Evolutionary conservation across 2,329 filamentous ascomycete species (phyloP), one percentile per base, ranked within the genome.

Genomic region (Xylariaceae sp.): DNA sequence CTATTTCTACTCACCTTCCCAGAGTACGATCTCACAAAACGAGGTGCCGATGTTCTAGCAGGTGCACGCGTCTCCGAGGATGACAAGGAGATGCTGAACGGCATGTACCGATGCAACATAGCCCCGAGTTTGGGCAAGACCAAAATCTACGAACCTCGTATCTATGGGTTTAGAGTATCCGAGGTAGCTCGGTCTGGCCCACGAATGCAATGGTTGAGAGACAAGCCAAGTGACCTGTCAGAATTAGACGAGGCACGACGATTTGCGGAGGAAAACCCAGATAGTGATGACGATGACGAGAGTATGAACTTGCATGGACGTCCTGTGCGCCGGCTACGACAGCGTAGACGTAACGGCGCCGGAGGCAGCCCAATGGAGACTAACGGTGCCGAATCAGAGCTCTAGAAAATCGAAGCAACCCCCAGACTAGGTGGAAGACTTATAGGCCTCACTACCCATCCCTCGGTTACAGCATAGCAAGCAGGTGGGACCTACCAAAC

Each of bases 1-100:
- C 86, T 99, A 58, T 99, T 99, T 79, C 92, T 99, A 73, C 94
- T 99, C 81, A 99, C 94, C 34, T 99, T 98, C 75, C 94, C 95
- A 31, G 95, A 99, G 72, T 90, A 97, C 71, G 92, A 97, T 67
- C 86, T 98, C 58, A 88, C 87, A 28, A 88, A 89, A 69, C 86
- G 87, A 66, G 87, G 87, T 54, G 78, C 81, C 51, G 83, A 88
- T 46, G 77, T 82, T n/a, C 76, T 89, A 14, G 70, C 75, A 6
- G 72, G 69, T 53, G 69, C 68, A 47, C 74, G 74, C 58, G 64
- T 74, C 34, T 73, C 73, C 2, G 77, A 79, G 23, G 81, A 85
- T 17, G 71, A 73, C 26, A 74, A 75, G 58, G 75, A 78, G 7
- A 79, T 82, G 62, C 86, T 98, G 68, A 98, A 99, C 73, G 95